phyloP scores from a whole-genome alignment of 2,329 filamentous ascomycete genomes.

The Mycosphaerella arachidis region DNA sequence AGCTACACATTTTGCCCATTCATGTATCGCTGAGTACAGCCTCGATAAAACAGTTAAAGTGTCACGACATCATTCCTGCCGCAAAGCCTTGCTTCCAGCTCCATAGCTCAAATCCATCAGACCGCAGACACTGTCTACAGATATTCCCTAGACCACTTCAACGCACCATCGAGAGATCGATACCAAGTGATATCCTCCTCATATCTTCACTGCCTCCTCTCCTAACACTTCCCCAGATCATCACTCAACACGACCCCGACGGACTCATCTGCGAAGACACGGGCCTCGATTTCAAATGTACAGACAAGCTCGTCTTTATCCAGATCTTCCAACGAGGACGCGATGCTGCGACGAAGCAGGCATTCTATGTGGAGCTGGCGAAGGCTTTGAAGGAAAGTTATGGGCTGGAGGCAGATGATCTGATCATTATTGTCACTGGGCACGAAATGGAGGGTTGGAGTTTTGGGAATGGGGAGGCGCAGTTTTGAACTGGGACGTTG shows the following conservation, averaged over 20 bases:
- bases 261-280: conserved; percentile 34
- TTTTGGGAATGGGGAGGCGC: conserved; percentile 30
- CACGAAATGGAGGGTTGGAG: conserved; percentile 33
- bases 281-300: conserved; percentile 24
- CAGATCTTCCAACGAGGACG: conserved; percentile 34
- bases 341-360: conserved; percentile 26
- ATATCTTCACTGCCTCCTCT: background rate
- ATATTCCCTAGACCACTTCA: conserved; percentile 28
- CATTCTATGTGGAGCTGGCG: conserved; percentile 23
- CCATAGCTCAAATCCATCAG: conserved; percentile 27
- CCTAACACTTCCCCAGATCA: conserved; percentile 19
- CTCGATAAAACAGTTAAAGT: too few species aligned
- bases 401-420: conserved; percentile 24
- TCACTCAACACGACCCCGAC: conserved; percentile 32
- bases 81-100: conserved; percentile 32
- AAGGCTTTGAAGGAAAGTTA: conserved; percentile 23
- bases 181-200: conserved; percentile 23
- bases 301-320: conserved; percentile 30
- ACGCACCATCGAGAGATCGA: conserved; percentile 28
- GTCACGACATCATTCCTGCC: background rate
- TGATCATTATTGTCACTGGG: conserved; percentile 26
- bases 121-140: conserved; percentile 30
- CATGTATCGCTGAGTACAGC: too few species aligned
- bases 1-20: too few species aligned
- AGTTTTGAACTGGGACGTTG: conserved; percentile 28